Evolutionary conservation across 257 asterid genomes (phyloP).

Genomic region (Ilex asprella): DNA sequence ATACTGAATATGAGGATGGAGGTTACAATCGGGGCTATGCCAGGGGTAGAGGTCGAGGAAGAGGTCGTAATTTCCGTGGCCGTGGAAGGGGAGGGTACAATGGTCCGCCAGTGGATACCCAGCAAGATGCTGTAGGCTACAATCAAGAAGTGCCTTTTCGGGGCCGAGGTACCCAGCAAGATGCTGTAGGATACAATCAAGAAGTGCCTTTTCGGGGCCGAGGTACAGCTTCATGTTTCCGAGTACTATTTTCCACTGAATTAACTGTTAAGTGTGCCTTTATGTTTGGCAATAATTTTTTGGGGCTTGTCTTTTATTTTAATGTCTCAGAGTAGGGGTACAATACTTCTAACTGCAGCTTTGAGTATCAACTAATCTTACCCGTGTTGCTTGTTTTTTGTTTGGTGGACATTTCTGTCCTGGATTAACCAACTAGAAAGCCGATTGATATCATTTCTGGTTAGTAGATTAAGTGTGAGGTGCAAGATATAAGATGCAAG

Average conservation of each 20-base stretch:
- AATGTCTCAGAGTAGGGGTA: not conserved
- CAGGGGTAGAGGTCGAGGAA: slow-evolving; percentile 82
- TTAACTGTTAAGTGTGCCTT: not conserved
- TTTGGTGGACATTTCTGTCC: no score
- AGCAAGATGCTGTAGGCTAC: slow-evolving; percentile 56
- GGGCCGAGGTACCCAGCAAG: slow-evolving; percentile 40
- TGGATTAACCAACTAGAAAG: no score
- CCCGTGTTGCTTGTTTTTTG: no score
- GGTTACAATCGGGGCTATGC: slow-evolving; percentile 53
- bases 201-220: slow-evolving; percentile 38
- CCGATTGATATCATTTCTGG: no score
- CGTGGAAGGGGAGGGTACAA: slow-evolving; percentile 82
- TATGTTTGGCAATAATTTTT: not conserved
- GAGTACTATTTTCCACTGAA: not conserved
- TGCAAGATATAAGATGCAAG: no score
- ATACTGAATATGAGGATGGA: slow-evolving; percentile 69
- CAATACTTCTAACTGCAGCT: no score
- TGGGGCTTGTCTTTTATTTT: not conserved
- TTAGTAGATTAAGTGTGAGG: no score
- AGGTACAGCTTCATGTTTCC: slow-evolving; percentile 11
- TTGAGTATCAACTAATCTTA: no score
- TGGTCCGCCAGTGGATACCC: slow-evolving; percentile 46
- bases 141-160: slow-evolving; percentile 54
- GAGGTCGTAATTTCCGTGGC: slow-evolving; percentile 69
- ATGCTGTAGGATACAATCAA: no score